phyloP scores from a whole-genome alignment of 2,329 filamentous ascomycete genomes.

The Pseudocercospora cruenta region DNA sequence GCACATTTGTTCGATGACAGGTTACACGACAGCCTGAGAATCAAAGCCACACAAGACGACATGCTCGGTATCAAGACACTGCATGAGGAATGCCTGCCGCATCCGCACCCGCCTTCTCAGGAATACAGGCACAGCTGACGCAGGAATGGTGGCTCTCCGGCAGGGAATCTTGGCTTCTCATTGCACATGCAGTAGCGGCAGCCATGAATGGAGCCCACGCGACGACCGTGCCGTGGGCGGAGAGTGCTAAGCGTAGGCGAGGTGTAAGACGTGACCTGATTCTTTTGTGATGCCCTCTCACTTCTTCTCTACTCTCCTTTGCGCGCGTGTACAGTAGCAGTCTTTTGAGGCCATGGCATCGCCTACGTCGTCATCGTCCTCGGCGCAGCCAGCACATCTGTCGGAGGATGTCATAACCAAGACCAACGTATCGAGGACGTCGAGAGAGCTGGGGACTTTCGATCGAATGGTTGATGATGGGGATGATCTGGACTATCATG shows the following conservation, averaged over 20 bases:
- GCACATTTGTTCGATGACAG: not conserved
- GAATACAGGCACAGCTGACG: not conserved
- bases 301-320: not conserved
- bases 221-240: constrained; percentile 1
- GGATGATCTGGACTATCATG: constrained; percentile 26
- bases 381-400: constrained; percentile 17
- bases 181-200: constrained; percentile 18
- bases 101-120: not conserved
- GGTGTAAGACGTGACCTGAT: constrained; percentile 7
- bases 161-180: constrained; percentile 9
- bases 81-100: not conserved
- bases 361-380: constrained; percentile 28
- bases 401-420: constrained; percentile 30
- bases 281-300: not conserved
- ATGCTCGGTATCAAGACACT: not conserved
- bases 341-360: constrained; percentile 11
- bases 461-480: constrained; percentile 28
- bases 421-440: constrained; percentile 22
- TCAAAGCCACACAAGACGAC: not conserved
- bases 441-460: constrained; percentile 20
- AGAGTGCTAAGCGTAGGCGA: constrained; percentile 1
- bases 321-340: not conserved
- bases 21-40: not conserved
- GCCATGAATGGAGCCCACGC: constrained; percentile 4
- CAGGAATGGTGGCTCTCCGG: not conserved